These are phyloP conservation scores for Amanita phalloides DNA, from an alignment of 768 basidiomycete species.

Conservation along the genomic window DNA sequence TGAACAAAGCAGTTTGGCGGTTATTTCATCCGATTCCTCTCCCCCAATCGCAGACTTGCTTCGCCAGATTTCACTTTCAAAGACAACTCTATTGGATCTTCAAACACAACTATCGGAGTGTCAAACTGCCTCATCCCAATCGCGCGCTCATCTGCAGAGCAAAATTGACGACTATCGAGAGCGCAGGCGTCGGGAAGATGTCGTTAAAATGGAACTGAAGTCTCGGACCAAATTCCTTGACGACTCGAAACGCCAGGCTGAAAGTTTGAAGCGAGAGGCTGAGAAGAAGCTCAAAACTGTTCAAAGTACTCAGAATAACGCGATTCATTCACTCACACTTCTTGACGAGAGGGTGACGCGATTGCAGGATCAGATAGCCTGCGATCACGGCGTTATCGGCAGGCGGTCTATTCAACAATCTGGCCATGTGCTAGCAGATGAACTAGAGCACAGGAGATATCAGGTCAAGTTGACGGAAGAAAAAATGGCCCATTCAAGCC, in stretches of 20 bases:
- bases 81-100: slow-evolving; percentile 54
- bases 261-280: slow-evolving; percentile 69
- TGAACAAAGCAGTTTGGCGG: background rate
- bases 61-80: slow-evolving; percentile 57
- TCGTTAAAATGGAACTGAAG: slow-evolving; percentile 66
- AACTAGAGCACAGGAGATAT: slow-evolving; percentile 45
- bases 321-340: slow-evolving; percentile 43
- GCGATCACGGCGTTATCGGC: slow-evolving; percentile 43
- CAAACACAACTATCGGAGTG: slow-evolving; percentile 59
- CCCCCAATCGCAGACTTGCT: slow-evolving; percentile 67
- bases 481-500: slow-evolving; percentile 47
- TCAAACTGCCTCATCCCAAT: slow-evolving; percentile 42
- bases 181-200: slow-evolving; percentile 77
- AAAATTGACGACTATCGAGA: slow-evolving; percentile 68
- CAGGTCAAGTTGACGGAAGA: slow-evolving; percentile 64
- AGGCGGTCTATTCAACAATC: slow-evolving; percentile 34
- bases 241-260: slow-evolving; percentile 77
- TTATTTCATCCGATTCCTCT: slow-evolving; percentile 43
- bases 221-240: slow-evolving; percentile 78
- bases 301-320: slow-evolving; percentile 51
- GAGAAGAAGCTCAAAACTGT: slow-evolving; percentile 80
- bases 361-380: slow-evolving; percentile 40
- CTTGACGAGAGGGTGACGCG: slow-evolving; percentile 51
- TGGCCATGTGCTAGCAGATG: slow-evolving; percentile 37
- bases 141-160: slow-evolving; percentile 53